These are phyloP conservation scores for Zelopaecilomyces penicillatus DNA, from an alignment of 2,329 filamentous ascomycete genomes.

Conservation along the genomic window DNA sequence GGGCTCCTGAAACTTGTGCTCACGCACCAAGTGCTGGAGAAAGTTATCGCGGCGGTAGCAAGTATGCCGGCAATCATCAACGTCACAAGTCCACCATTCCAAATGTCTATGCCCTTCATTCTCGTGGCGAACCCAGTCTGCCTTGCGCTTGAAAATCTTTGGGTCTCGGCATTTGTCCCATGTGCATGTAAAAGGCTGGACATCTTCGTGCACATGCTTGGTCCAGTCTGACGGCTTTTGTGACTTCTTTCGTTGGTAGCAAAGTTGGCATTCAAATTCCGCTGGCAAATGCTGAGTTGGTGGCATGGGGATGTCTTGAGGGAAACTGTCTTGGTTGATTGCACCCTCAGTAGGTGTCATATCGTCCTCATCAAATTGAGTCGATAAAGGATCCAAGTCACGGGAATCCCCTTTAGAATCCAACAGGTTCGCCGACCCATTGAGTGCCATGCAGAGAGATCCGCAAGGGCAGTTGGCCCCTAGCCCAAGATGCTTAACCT, in stretches of 20 bases:
- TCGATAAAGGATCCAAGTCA: slow-evolving; percentile 47
- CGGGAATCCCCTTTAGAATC: slow-evolving; percentile 52
- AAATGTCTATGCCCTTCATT: slow-evolving; percentile 84
- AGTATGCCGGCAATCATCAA: slow-evolving; percentile 69
- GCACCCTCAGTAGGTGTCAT: slow-evolving; percentile 60
- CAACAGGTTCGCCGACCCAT: slow-evolving; percentile 56
- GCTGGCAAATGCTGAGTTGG: slow-evolving; percentile 70
- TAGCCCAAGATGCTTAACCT: slow-evolving; percentile 59
- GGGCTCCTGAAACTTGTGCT: slow-evolving; percentile 80
- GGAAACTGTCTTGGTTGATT: slow-evolving; percentile 67
- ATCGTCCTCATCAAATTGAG: slow-evolving; percentile 49
- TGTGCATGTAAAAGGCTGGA: slow-evolving; percentile 88
- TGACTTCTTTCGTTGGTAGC: slow-evolving; percentile 77
- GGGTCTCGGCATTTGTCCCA: slow-evolving; percentile 75
- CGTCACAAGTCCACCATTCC: slow-evolving; percentile 83
- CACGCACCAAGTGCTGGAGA: slow-evolving; percentile 81
- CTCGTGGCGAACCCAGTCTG: slow-evolving; percentile 91
- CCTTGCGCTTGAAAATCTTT: slow-evolving; percentile 91
- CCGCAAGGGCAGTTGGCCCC: slow-evolving; percentile 55
- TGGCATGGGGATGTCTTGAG: slow-evolving; percentile 71
- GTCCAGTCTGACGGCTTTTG: slow-evolving; percentile 94
- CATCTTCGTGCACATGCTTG: slow-evolving; percentile 89
- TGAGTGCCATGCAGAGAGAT: slow-evolving; percentile 55
- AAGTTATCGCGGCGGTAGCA: slow-evolving; percentile 92
- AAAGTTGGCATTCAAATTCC: slow-evolving; percentile 82